phyloP scores from a whole-genome alignment of 768 basidiomycete genomes.

The Boletus coccyginus region DNA sequence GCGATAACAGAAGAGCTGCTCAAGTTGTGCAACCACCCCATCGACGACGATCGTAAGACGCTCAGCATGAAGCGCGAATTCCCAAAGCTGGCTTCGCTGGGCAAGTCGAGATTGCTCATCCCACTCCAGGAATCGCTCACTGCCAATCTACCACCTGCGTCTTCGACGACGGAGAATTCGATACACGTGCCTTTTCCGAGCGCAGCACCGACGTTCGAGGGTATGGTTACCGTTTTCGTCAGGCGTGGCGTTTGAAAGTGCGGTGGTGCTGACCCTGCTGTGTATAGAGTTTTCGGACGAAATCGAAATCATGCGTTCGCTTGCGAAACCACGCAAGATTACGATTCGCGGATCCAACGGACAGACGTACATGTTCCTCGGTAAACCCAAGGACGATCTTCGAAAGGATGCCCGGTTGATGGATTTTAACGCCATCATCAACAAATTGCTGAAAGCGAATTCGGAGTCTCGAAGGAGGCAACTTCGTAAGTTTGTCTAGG shows the following conservation, averaged over 20 bases:
- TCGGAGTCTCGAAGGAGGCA: conserved; percentile 90
- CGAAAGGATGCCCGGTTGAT: conserved; percentile 96
- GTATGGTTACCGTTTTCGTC: conserved; percentile 28
- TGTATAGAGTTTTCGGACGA: conserved; percentile 72
- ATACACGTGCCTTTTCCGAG: conserved; percentile 79
- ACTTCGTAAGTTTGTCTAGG: conserved; percentile 58
- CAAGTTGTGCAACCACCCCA: conserved; percentile 55
- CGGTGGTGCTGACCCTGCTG: not conserved
- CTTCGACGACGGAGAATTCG: conserved; percentile 45
- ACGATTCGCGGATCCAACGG: conserved; percentile 82
- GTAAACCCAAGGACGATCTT: conserved; percentile 96
- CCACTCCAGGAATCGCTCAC: conserved; percentile 93
- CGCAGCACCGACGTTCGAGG: conserved; percentile 70
- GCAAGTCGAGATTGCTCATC: conserved; percentile 72
- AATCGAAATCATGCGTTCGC: conserved; percentile 86
- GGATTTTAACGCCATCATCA: conserved; percentile 98
- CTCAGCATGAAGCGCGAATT: conserved; percentile 51
- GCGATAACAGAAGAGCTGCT: conserved; percentile 71
- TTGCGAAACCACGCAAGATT: conserved; percentile 90
- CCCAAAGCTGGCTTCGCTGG: conserved; percentile 50
- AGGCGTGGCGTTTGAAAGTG: no score
- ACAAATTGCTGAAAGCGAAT: conserved; percentile 90
- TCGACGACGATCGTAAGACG: conserved; percentile 38
- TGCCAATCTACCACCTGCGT: conserved; percentile 78
- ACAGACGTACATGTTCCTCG: conserved; percentile 83